These are phyloP conservation scores for Agapanthus africanus DNA, from an alignment of 106 monocot genomes.

Conservation along the genomic window DNA sequence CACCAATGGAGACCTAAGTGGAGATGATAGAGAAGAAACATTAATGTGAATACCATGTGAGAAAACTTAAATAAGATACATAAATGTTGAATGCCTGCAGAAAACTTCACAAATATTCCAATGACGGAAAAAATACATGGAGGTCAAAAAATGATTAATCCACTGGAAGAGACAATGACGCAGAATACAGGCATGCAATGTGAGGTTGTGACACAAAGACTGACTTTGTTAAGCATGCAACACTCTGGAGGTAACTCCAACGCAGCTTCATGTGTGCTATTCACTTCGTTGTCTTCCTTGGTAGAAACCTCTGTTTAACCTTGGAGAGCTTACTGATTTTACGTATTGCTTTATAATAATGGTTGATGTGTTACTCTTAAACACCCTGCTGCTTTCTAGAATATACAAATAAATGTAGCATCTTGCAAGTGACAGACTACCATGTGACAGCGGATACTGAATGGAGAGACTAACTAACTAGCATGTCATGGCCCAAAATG, in stretches of 20 bases:
- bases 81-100: neutral
- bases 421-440: neutral
- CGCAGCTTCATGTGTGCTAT: neutral
- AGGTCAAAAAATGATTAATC: neutral
- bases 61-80: neutral
- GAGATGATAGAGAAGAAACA: constrained; percentile 9
- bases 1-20: constrained; percentile 59
- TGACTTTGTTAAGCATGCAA: neutral
- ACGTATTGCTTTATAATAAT: neutral
- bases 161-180: constrained; percentile 1
- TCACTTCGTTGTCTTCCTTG: too few species aligned
- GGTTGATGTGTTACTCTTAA: neutral
- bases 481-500: too few species aligned
- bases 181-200: neutral
- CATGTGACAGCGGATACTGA: too few species aligned
- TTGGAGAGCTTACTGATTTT: neutral
- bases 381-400: neutral
- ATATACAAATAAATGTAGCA: neutral
- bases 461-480: too few species aligned
- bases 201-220: neutral
- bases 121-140: neutral
- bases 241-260: neutral
- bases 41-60: neutral
- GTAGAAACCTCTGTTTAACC: too few species aligned
- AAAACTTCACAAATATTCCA: neutral